phyloP scores from a whole-genome alignment of 1,139 yeast species.

The Geotrichum aggregatum region DNA sequence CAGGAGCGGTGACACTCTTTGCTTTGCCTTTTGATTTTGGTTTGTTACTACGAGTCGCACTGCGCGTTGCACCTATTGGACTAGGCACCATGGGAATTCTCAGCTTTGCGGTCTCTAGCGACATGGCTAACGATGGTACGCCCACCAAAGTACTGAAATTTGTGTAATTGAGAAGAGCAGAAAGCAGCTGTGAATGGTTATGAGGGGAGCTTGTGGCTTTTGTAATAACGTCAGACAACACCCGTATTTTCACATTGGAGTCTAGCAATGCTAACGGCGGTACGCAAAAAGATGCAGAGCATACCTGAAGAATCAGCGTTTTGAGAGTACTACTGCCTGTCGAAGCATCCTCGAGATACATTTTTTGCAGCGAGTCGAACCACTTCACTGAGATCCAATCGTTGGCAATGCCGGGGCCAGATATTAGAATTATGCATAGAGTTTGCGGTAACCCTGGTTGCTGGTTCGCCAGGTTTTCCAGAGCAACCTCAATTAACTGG shows the following conservation, averaged over 20 bases:
- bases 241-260: constrained; percentile 17
- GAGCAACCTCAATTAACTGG: constrained; percentile 7
- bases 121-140: constrained; percentile 21
- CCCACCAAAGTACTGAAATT: constrained; percentile 19
- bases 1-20: background rate
- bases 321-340: background rate
- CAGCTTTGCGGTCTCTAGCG: constrained; percentile 25
- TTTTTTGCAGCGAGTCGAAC: constrained; percentile 13
- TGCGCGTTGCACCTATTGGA: background rate
- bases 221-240: constrained; percentile 17
- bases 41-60: background rate
- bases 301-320: background rate
- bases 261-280: constrained; percentile 18
- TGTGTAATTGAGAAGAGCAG: constrained; percentile 20
- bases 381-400: constrained; percentile 21
- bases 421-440: constrained; percentile 6
- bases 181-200: constrained; percentile 14
- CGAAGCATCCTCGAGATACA: background rate
- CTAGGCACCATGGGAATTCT: constrained; percentile 21
- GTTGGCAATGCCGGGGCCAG: constrained; percentile 18
- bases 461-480: constrained; percentile 3
- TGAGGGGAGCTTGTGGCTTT: constrained; percentile 17
- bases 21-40: background rate
- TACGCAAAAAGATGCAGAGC: constrained; percentile 20
- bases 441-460: background rate